Base-by-base conservation (phyloP, 75 land plant genomes). In the Ceratopteris richardii region DNA sequence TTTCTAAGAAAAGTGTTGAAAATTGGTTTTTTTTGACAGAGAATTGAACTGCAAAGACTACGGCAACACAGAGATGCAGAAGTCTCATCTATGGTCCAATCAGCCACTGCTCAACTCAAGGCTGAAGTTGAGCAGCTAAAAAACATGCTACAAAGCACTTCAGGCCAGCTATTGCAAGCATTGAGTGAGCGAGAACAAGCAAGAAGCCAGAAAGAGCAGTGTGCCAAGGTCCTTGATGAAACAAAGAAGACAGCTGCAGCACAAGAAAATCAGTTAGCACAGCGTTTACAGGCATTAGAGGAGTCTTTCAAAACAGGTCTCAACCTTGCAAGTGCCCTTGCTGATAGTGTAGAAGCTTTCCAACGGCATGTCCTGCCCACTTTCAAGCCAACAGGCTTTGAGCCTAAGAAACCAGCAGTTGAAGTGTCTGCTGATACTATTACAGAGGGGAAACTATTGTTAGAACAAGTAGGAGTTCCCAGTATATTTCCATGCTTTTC, bases 311-410 rank as follows among this genome's bases (percentile, higher is more conserved):
- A 61, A 59, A 54, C 62, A 36, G 54, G 52, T 21, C 31, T 31
- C 18, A 44, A 22, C 36, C 43, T 62, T 24, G 62, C 60, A 44
- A 39, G 2, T 41, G 29, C 10, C 33, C 41, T 73, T 31, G 65
- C 61, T 16, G 59, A 66, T 14, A 51, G 64, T 27, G 76, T 73
- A 37, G 76, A 73, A 23, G 58, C 58, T 2, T 73, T 73, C 36
- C 76, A 73, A 31, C 62, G 70, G 18, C 76, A 73, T 55, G 76
- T 73, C 27, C 76, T 73, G 4, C 76, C 76, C 2, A 73, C 70
- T 21, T 73, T 73, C 50, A 73, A 54, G 33, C 64, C 64, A 0
- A n/a, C 62, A 23, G 57, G 50, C 10, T 40, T 40, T 31, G 65
- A 73, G 44, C 29, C 54, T 11, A 36, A 33, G 40, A 73, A 61